Evolutionary conservation across 1,139 yeast genomes (phyloP).

Genomic region (Scheffersomyces segobiensis): DNA sequence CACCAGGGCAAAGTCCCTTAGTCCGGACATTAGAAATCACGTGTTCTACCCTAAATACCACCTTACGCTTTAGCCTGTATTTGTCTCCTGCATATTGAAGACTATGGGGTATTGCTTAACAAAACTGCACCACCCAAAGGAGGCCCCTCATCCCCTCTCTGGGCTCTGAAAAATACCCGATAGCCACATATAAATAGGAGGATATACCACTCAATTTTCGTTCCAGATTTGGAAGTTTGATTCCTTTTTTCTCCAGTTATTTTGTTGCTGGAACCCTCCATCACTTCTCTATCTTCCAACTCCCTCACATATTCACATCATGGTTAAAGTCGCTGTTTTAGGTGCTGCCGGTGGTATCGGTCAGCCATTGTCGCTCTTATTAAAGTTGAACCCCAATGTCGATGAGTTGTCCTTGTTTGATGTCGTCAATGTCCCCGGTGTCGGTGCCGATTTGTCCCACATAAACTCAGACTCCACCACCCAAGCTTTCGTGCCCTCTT

Average conservation of each 20-base stretch:
- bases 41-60: background rate
- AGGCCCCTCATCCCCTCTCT: background rate
- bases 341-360: constrained; percentile 99
- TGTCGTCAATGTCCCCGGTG: constrained; percentile 94
- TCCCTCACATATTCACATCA: constrained; percentile 7
- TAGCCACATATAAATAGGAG: background rate
- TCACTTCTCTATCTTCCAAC: background rate
- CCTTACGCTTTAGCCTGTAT: background rate
- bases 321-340: constrained; percentile 78
- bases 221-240: background rate
- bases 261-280: constrained; percentile 1
- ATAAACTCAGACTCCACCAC: constrained; percentile 88
- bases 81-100: background rate
- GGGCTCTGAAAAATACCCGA: background rate
- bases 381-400: constrained; percentile 85
- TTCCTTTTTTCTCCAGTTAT: background rate
- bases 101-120: background rate
- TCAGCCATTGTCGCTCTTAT: constrained; percentile 89
- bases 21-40: background rate
- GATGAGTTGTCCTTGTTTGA: constrained; percentile 87
- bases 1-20: background rate
- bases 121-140: background rate
- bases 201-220: background rate
- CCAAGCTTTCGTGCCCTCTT: constrained; percentile 73
- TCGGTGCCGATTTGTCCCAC: constrained; percentile 94